phyloP scores from a whole-genome alignment of 2,329 filamentous ascomycete species.

The Beauveria sp. region DNA sequence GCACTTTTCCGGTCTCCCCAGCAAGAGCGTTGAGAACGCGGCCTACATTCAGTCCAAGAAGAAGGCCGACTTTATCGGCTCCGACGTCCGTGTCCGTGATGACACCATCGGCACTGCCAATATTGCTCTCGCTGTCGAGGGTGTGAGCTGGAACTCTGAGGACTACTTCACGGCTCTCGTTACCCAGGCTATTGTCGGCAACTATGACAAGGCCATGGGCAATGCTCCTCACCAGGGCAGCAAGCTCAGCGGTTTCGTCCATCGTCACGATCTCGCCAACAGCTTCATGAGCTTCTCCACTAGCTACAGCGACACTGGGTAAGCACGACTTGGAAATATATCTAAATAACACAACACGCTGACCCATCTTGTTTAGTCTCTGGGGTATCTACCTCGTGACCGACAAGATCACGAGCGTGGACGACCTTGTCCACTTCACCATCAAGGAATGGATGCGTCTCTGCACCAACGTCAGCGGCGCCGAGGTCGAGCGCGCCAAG shows the following conservation, averaged over 20 bases:
- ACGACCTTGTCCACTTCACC: constrained; percentile 96
- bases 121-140: constrained; percentile 97
- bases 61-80: constrained; percentile 92
- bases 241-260: constrained; percentile 92
- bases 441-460: constrained; percentile 97
- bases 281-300: constrained; percentile 99
- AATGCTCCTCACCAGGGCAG: constrained; percentile 95
- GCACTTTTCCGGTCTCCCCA: constrained; percentile 78
- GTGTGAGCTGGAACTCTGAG: constrained; percentile 98
- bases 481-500: constrained; percentile 97
- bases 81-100: constrained; percentile 90
- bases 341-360: constrained; percentile 11
- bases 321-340: constrained; percentile 27
- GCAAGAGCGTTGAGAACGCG: constrained; percentile 65
- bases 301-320: constrained; percentile 99
- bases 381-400: constrained; percentile 99
- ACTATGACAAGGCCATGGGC: constrained; percentile 99
- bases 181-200: constrained; percentile 96
- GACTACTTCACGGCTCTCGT: constrained; percentile 99
- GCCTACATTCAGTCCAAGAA: constrained; percentile 73
- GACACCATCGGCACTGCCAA: constrained; percentile 94
- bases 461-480: constrained; percentile 76
- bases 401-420: constrained; percentile 77
- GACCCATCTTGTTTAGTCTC: constrained; percentile 52
- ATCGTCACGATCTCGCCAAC: constrained; percentile 93